Evolutionary conservation across 2,329 filamentous ascomycete species (phyloP), one percentile per base, ranked within the genome.

Genomic region (Fusarium multiceps): DNA sequence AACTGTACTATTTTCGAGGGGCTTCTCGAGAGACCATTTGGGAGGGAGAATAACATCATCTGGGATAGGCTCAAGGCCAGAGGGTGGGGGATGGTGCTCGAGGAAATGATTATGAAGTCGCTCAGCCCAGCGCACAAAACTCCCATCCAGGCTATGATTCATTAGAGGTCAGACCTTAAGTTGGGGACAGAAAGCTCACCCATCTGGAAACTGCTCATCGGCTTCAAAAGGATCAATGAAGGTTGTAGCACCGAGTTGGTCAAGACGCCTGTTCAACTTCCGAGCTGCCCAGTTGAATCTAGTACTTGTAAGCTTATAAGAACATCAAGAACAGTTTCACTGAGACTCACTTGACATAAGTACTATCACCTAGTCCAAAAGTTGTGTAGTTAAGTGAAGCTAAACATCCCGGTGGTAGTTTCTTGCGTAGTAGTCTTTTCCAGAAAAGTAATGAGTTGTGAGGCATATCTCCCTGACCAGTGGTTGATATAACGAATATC

Each of bases 271-370:
- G 74, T 94, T 89, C 47, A 99, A 84, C 80, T 98, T 97, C 51
- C 94, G 88, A 47, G 92, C 92, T 20, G 95, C 94, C 89, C 93
- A 97, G 81, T 99, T 99, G 80, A 93, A 97, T 75, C 92, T 95
- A 23, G 11, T 25, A 37, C 13, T 21, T 47, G 32, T 59, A 28
- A 65, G 59, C 50, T 32, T 40, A 50, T 4, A 23, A 18, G 20
- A 41, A n/a, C 7, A 47, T 46, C 14, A 7, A 18, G 23, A 11
- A 42, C 14, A 27, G 20, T 14, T 5, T 45, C 13, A n/a, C 3
- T 25, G 7, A 18, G 50, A 77, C 87, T 70, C 83, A 96, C 90
- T 97, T 95, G 59, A 92, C 87, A 84, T 99, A 99, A 2, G 94
- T 97, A 76, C 92, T 97, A 80, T 99, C 96, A 1, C 96, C 96